These are phyloP conservation scores for Mycena albidolilacea DNA, from an alignment of 768 basidiomycete genomes.

Conservation along the genomic window DNA sequence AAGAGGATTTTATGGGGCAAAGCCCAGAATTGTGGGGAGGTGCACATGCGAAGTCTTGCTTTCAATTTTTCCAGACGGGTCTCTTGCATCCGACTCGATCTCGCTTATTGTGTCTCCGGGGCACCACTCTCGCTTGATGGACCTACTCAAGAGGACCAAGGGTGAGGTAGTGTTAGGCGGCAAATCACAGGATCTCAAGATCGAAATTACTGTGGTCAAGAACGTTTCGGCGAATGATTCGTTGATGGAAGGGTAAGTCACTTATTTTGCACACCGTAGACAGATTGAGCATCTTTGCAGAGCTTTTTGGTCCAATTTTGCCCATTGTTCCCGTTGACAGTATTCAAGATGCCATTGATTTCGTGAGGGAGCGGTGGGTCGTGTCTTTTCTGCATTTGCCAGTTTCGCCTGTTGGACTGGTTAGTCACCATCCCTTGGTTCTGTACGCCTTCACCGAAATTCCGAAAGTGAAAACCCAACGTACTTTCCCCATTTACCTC, in stretches of 20 bases:
- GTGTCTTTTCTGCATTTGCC: too few relatives aligned
- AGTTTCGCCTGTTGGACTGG: too few relatives aligned
- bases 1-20: slow-evolving; percentile 80
- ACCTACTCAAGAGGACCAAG: too few relatives aligned
- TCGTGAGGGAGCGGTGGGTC: background rate
- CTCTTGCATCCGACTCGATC: slow-evolving; percentile 59
- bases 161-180: too few relatives aligned
- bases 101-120: slow-evolving; percentile 66
- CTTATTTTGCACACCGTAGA: background rate
- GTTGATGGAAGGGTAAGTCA: background rate
- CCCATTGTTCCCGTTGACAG: background rate
- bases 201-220: background rate
- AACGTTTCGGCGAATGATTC: background rate
- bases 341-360: background rate
- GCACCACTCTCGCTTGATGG: slow-evolving; percentile 54
- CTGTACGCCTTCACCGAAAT: too few relatives aligned
- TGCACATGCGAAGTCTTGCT: slow-evolving; percentile 48
- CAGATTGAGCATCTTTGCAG: too few relatives aligned
- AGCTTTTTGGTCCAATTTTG: background rate
- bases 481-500: too few relatives aligned
- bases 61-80: slow-evolving; percentile 68
- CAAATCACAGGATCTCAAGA: too few relatives aligned
- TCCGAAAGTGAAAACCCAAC: too few relatives aligned
- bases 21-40: slow-evolving; percentile 74
- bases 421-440: too few relatives aligned